Percentiles rank a stretch among this genome's conserved stretches.
Conservation (phyloP, 2,329 filamentous ascomycete genomes). For the Bisporella sp. region DNA sequence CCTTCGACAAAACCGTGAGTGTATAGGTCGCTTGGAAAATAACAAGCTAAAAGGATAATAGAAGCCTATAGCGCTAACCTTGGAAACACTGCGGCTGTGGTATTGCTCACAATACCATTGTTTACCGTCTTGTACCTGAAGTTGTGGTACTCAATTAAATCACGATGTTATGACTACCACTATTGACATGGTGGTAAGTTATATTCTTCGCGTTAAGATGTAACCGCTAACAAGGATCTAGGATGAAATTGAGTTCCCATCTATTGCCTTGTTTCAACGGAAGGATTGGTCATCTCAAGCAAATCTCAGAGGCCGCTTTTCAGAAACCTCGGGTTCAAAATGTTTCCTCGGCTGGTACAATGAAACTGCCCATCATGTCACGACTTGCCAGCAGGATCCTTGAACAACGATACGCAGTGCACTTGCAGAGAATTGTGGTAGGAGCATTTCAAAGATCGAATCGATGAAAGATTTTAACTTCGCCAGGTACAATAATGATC, state of each 20-base stretch:
- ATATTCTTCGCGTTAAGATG: background rate
- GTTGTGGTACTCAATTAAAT: constrained; percentile 2
- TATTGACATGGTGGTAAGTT: constrained; percentile 3
- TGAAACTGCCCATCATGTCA: background rate
- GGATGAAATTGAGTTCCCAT: constrained; percentile 1
- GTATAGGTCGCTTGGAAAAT: too few relatives aligned
- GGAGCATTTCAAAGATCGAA: background rate
- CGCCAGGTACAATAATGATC: too few relatives aligned
- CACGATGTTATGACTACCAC: background rate
- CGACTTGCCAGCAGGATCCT: background rate
- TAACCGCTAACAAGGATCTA: background rate
- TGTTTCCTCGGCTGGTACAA: constrained; percentile 6
- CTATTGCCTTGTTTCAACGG: constrained; percentile 4
- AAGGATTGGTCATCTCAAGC: constrained; percentile 5
- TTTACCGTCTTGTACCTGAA: constrained; percentile 1
- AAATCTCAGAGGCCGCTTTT: background rate
- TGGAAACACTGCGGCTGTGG: background rate
- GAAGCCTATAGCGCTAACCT: background rate
- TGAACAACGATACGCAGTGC: background rate
- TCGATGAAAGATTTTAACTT: too few relatives aligned
- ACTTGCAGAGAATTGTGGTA: constrained; percentile 3
- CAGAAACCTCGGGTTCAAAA: background rate
- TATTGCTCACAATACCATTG: background rate
- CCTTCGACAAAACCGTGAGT: too few relatives aligned
- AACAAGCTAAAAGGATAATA: too few relatives aligned